Conservation (phyloP, 1,139 yeast genomes). For the Kodamaea ohmeri region DNA sequence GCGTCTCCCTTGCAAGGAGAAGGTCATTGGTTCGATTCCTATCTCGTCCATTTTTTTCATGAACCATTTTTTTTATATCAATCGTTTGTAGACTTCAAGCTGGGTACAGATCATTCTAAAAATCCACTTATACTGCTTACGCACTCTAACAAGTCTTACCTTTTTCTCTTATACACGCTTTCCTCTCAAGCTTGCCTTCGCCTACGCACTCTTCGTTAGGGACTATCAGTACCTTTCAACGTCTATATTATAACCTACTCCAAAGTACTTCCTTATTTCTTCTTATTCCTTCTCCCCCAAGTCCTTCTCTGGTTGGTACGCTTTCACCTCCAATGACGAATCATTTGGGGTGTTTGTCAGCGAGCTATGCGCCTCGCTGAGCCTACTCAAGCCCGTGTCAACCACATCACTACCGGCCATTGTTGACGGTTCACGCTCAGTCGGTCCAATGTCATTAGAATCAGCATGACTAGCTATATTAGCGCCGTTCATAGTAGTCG, state of each 20-base stretch:
- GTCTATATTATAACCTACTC: no score
- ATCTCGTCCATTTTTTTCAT: conserved; percentile 51
- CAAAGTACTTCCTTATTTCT: background rate
- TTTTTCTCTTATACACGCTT: no score
- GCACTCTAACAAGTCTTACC: no score
- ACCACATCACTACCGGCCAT: no score
- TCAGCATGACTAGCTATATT: no score
- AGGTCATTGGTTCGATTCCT: conserved; percentile 69
- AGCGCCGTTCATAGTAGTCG: no score
- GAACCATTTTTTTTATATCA: conserved; percentile 12
- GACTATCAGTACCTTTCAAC: no score
- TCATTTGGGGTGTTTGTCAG: conserved; percentile 4
- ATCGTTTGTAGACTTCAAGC: conserved; percentile 10
- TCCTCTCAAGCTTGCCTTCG: no score
- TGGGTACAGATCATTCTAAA: conserved; percentile 7
- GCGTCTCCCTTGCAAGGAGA: conserved; percentile 67
- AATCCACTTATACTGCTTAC: no score
- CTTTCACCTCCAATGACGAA: conserved; percentile 4
- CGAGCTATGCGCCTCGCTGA: background rate
- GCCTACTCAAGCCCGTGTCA: background rate
- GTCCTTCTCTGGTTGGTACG: conserved; percentile 5
- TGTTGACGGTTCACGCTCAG: no score
- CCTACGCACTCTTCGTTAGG: no score
- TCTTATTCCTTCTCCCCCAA: background rate
- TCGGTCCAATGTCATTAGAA: no score